Conservation (phyloP, 306 rosid genomes). For the Cicer bijugum region DNA sequence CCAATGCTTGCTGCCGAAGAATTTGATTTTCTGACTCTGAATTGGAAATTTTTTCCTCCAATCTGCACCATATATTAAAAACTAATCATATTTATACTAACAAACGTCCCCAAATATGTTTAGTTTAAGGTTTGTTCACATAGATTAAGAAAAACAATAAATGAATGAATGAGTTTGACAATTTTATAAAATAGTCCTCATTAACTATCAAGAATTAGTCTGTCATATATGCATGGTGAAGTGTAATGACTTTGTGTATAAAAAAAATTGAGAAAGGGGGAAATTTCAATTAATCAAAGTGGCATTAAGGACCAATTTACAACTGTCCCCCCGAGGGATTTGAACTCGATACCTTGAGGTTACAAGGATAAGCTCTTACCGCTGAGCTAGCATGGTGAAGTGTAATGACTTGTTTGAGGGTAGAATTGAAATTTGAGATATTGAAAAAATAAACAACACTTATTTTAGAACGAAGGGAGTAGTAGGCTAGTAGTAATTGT, state of each 20-base stretch:
- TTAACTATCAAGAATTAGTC: neutral
- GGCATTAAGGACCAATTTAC: too few species aligned
- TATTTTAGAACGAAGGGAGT: neutral
- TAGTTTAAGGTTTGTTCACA: neutral
- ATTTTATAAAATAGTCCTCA: neutral
- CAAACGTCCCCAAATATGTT: neutral
- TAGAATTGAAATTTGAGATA: neutral
- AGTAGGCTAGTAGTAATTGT: neutral
- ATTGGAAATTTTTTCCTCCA: slow-evolving; percentile 95
- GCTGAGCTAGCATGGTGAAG: neutral
- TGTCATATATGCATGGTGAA: neutral
- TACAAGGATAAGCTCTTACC: too few species aligned
- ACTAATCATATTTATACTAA: slow-evolving; percentile 26
- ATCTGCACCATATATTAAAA: slow-evolving; percentile 58
- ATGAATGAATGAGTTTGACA: neutral
- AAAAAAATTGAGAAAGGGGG: too few species aligned
- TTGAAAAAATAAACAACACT: neutral
- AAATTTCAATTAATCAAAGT: too few species aligned
- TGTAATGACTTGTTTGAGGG: neutral
- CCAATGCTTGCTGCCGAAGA: slow-evolving; percentile 99
- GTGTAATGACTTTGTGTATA: neutral
- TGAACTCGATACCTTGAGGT: too few species aligned
- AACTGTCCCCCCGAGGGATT: too few species aligned
- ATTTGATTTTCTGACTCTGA: slow-evolving; percentile 98
- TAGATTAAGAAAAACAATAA: neutral